Conservation (phyloP, 257 asterid genomes). For the Primulina huaijiensis region DNA sequence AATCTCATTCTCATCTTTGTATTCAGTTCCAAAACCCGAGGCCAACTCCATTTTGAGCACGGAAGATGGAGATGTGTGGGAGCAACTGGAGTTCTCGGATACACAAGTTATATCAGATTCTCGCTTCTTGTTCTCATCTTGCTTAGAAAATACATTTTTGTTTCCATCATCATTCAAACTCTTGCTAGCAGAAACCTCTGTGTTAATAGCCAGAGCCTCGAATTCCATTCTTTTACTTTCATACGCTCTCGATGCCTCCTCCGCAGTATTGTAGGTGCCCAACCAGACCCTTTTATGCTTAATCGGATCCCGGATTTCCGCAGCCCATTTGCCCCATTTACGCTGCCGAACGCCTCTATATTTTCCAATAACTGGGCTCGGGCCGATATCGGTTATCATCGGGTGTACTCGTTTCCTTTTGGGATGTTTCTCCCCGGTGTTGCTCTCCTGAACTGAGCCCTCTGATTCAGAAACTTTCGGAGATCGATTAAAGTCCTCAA, state of each 20-base stretch:
- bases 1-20: slow-evolving; percentile 1
- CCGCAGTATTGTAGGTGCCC: slow-evolving; percentile 73
- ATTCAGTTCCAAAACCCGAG: slow-evolving; percentile 22
- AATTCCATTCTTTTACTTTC: slow-evolving; percentile 63
- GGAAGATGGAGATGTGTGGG: slow-evolving; percentile 50
- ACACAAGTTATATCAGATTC: slow-evolving; percentile 17
- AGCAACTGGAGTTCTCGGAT: slow-evolving; percentile 47
- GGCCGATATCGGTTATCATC: neutral
- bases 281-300: slow-evolving; percentile 71
- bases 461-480: slow-evolving; percentile 29
- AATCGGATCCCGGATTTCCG: slow-evolving; percentile 83
- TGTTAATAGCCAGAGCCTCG: slow-evolving; percentile 39
- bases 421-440: slow-evolving; percentile 29
- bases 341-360: slow-evolving; percentile 74
- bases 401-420: slow-evolving; percentile 30
- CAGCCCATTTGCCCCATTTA: slow-evolving; percentile 97
- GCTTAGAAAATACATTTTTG: slow-evolving; percentile 21
- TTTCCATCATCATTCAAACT: slow-evolving; percentile 17
- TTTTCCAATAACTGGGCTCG: slow-evolving; percentile 29
- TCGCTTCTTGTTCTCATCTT: neutral
- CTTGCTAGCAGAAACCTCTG: slow-evolving; percentile 24
- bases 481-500: neutral
- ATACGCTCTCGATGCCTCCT: slow-evolving; percentile 70
- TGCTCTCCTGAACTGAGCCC: slow-evolving; percentile 46
- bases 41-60: slow-evolving; percentile 49